A percentile compares a stretch with the other conserved stretches of the same genome.
phyloP scores from a whole-genome alignment of 176 grass and related monocot species.

The Elymus sibiricus region DNA sequence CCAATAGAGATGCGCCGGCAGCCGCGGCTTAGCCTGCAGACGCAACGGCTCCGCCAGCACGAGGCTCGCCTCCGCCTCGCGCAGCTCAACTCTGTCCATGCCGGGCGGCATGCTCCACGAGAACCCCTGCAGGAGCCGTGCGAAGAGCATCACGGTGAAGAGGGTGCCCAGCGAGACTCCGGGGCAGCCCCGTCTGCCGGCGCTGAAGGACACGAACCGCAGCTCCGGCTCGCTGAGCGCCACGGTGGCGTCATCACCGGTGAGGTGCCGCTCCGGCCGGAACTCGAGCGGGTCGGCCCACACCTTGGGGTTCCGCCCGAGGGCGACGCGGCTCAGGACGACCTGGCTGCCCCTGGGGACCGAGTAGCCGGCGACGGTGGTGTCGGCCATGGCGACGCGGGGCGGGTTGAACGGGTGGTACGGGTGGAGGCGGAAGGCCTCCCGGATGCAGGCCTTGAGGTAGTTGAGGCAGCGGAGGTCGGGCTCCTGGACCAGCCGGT shows the following conservation, averaged over 20 bases:
- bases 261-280: background rate
- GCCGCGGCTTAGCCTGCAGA: constrained; percentile 10
- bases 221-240: constrained; percentile 11
- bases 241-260: background rate
- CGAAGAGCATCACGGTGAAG: background rate
- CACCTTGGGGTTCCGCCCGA: background rate
- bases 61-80: background rate
- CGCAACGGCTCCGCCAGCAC: constrained; percentile 3
- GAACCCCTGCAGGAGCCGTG: constrained; percentile 18
- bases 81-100: background rate
- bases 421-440: constrained; percentile 10
- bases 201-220: constrained; percentile 9
- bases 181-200: background rate
- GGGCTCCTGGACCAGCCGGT: constrained; percentile 4
- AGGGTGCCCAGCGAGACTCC: background rate
- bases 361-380: background rate
- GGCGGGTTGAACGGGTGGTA: constrained; percentile 8
- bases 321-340: background rate
- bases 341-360: constrained; percentile 5
- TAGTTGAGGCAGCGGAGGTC: background rate
- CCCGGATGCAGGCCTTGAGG: constrained; percentile 12
- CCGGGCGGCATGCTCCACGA: background rate
- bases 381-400: constrained; percentile 11
- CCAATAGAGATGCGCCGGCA: constrained; percentile 19
- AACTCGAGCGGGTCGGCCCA: background rate